Base-by-base conservation (phyloP, 1,284 basidiomycete species). In the Phlebopus sp. region DNA sequence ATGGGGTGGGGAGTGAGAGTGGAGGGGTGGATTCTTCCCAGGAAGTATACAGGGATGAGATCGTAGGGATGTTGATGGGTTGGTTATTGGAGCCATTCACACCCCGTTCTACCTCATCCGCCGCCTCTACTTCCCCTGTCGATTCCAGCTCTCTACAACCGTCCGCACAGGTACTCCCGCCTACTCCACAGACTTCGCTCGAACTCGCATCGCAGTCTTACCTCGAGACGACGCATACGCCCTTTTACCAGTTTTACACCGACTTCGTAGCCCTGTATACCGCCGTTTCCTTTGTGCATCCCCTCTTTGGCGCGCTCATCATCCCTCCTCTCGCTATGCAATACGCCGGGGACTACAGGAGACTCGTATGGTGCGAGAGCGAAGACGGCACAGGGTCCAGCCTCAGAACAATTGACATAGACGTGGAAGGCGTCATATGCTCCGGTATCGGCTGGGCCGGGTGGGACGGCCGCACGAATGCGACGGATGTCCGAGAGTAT, bases 161-260 rank as follows among this genome's bases (percentile, higher is more conserved):
- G 17, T 3, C 64, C 72, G 14, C 23, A 17, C 21, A n/a, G 14
- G 25, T 35, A 14, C 39, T 17, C 47, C 4, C 9, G 34, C 41
- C 21, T 19, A 39, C 32, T 3, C 21, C 45, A 14, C 23, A 23
- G 3, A 9, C 31, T 1, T 44, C 25, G 32, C 67, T 93, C 35
- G 91, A 93, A 59, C 59, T 66, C 6, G 81, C 78, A 2, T 75
- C 88, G 1, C 57, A 62, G 9, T 72, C 73, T 8, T 87, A 90
- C 68, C 78, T 93, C 6, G 84, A 86, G 0, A 41, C 72, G 2
- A 73, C 74, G 1, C 35, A 19, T 27, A 83, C 81, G 1, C 90
- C 92, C 0, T 97, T 97, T 74, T 97, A 86, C 72, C 93, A 97
- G 63, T 90, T 90, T 63, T 99, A 95, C 72, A 90, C 90, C 23